Percentiles rank a stretch among this genome's conserved stretches.
Conservation (phyloP, 768 basidiomycete genomes). For the Auriscalpium orientale region DNA sequence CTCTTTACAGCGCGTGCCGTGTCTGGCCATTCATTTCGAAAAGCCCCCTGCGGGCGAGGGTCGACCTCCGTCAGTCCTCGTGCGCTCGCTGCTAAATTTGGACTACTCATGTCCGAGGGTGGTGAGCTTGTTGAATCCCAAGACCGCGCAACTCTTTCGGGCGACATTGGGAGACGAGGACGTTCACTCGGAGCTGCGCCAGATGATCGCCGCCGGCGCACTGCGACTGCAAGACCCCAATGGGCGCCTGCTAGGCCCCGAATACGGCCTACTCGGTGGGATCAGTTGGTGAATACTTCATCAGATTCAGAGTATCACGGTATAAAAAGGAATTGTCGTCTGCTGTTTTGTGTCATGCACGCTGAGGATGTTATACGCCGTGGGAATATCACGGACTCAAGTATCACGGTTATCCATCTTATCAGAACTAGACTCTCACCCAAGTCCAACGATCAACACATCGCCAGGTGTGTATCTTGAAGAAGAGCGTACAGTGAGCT, state of each 20-base stretch:
- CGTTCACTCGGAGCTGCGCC: not conserved
- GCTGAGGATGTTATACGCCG: too few relatives aligned
- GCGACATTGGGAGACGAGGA: not conserved
- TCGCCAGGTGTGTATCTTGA: too few relatives aligned
- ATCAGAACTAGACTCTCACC: too few relatives aligned
- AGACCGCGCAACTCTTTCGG: not conserved
- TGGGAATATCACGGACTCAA: too few relatives aligned
- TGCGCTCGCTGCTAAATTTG: not conserved
- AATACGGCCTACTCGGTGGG: too few relatives aligned
- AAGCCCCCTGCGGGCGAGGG: not conserved
- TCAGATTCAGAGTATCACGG: too few relatives aligned
- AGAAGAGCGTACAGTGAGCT: too few relatives aligned
- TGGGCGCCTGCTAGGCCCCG: not conserved
- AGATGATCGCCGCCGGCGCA: not conserved
- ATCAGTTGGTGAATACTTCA: too few relatives aligned
- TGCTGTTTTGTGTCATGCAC: too few relatives aligned
- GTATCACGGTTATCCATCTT: too few relatives aligned
- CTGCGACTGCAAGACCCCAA: not conserved
- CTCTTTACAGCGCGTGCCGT: not conserved
- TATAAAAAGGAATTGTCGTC: too few relatives aligned
- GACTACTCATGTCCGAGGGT: not conserved
- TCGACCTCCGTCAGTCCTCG: not conserved
- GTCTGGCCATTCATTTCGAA: not conserved
- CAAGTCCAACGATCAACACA: too few relatives aligned
- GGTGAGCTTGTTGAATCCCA: not conserved